Conservation (phyloP, 2,329 filamentous ascomycete species). For the Xylariaceae sp. region DNA sequence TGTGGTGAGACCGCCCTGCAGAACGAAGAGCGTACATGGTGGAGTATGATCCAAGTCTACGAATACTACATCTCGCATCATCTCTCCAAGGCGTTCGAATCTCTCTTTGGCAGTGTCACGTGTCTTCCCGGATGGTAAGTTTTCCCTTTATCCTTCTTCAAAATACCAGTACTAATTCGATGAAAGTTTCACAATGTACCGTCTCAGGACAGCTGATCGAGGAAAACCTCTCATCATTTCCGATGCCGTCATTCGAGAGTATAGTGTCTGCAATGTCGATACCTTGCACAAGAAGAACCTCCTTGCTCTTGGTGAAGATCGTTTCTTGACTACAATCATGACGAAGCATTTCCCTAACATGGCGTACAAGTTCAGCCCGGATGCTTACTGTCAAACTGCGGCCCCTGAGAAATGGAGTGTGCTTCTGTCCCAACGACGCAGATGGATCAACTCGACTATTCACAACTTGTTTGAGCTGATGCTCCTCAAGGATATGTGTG, state of each 20-base stretch:
- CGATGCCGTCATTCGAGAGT: slow-evolving; percentile 80
- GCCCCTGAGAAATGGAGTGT: slow-evolving; percentile 93
- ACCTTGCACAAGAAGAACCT: slow-evolving; percentile 89
- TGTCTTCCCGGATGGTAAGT: slow-evolving; percentile 98
- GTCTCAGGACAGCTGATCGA: slow-evolving; percentile 85
- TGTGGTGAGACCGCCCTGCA: slow-evolving; percentile 95
- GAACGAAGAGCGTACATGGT: slow-evolving; percentile 93
- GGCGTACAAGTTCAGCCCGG: slow-evolving; percentile 92
- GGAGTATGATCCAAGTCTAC: slow-evolving; percentile 99
- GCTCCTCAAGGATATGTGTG: slow-evolving; percentile 86
- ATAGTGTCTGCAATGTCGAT: slow-evolving; percentile 82
- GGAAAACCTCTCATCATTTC: slow-evolving; percentile 92
- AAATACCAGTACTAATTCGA: slow-evolving; percentile 31
- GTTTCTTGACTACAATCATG: slow-evolving; percentile 91
- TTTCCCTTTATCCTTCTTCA: background rate
- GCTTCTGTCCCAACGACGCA: slow-evolving; percentile 90
- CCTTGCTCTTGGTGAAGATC: slow-evolving; percentile 73
- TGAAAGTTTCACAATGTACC: slow-evolving; percentile 95
- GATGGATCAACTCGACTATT: slow-evolving; percentile 99
- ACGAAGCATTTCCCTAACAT: slow-evolving; percentile 94
- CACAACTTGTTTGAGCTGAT: slow-evolving; percentile 93
- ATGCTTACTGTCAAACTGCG: slow-evolving; percentile 88
- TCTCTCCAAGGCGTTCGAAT: slow-evolving; percentile 94
- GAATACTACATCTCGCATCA: slow-evolving; percentile 99
- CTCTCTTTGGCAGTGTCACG: slow-evolving; percentile 93